Conservation (phyloP, 2,329 filamentous ascomycete species). For the Xylaria sp. region DNA sequence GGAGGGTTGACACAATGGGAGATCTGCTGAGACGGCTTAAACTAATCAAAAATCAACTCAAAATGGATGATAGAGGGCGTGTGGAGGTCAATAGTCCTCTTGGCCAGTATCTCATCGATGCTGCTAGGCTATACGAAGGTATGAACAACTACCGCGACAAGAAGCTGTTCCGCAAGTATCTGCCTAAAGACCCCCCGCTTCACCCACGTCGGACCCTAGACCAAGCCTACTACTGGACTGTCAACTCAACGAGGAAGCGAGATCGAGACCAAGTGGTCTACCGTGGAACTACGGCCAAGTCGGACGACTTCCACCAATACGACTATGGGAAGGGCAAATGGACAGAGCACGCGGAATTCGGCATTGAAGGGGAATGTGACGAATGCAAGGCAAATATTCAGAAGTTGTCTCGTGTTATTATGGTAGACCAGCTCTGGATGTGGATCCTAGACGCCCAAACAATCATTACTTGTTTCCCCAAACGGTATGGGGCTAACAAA, state of each 20-base stretch:
- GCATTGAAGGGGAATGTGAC: conserved; percentile 7
- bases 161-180: conserved; percentile 37
- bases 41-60: not conserved
- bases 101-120: conserved; percentile 38
- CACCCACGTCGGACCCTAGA: conserved; percentile 51
- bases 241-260: conserved; percentile 42
- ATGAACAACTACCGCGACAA: conserved; percentile 42
- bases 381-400: conserved; percentile 18
- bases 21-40: not conserved
- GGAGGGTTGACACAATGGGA: not conserved
- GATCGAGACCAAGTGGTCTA: conserved; percentile 49
- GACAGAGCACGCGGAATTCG: conserved; percentile 9
- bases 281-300: conserved; percentile 37
- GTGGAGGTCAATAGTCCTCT: conserved; percentile 21
- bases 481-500: conserved; percentile 47
- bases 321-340: conserved; percentile 2
- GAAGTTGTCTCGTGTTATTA: conserved; percentile 37
- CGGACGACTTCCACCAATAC: conserved; percentile 28
- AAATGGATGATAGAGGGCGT: not conserved
- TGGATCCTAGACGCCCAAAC: conserved; percentile 45
- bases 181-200: conserved; percentile 39
- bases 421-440: conserved; percentile 51
- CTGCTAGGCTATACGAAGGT: conserved; percentile 40
- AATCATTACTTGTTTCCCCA: conserved; percentile 45
- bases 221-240: conserved; percentile 48